Conservation (phyloP, 2,329 filamentous ascomycete species). For the Neonectria faginata region DNA sequence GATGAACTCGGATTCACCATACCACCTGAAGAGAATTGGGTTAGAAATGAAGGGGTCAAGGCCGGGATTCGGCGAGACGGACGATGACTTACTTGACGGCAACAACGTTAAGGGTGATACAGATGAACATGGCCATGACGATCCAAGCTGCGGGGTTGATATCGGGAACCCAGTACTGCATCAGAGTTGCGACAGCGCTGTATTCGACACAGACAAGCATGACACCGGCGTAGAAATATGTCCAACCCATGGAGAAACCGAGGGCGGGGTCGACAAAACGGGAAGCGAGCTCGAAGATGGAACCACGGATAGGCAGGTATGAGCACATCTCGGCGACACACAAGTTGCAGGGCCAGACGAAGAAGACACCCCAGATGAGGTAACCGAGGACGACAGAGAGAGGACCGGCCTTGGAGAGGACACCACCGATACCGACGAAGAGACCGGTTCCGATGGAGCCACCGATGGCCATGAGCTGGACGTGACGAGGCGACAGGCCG, state of each 20-base stretch:
- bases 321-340: conserved; percentile 69
- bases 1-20: conserved; percentile 61
- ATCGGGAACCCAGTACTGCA: conserved; percentile 57
- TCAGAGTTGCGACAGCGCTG: conserved; percentile 58
- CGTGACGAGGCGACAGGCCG: conserved; percentile 55
- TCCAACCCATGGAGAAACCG: conserved; percentile 67
- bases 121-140: conserved; percentile 59
- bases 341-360: conserved; percentile 59
- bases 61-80: rapidly evolving
- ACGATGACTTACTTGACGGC: conserved; percentile 56
- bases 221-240: conserved; percentile 61
- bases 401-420: conserved; percentile 56
- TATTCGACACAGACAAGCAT: conserved; percentile 61
- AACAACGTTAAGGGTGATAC: conserved; percentile 60
- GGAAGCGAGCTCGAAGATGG: conserved; percentile 66
- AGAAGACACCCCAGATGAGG: conserved; percentile 57
- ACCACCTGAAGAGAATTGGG: conserved; percentile 44
- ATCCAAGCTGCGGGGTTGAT: conserved; percentile 63
- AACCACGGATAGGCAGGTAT: conserved; percentile 65
- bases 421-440: conserved; percentile 59
- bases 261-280: conserved; percentile 68
- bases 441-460: conserved; percentile 61
- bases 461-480: conserved; percentile 63
- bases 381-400: conserved; percentile 59
- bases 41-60: not conserved